A percentile compares a stretch with the other conserved stretches of the same genome.
Evolutionary conservation across 345 rosid species (phyloP).

Genomic region (Salix brachista): DNA sequence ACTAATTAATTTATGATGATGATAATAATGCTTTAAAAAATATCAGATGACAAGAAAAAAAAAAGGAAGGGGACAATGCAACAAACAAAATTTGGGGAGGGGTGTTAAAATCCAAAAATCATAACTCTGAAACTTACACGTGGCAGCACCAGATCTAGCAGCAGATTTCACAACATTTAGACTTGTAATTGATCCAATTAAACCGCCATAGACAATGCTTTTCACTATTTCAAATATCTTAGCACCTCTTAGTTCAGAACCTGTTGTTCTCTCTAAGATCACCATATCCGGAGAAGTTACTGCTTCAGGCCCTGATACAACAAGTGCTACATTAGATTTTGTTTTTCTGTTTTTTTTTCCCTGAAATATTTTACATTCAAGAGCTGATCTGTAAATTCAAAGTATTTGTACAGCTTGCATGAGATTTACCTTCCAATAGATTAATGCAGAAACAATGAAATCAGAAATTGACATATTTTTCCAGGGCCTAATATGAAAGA

Average conservation of each 20-base stretch:
- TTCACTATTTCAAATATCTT: slow-evolving; percentile 14
- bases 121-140: slow-evolving; percentile 8
- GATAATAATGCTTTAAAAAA: not conserved
- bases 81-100: not conserved
- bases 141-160: slow-evolving; percentile 13
- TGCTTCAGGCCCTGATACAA: not conserved
- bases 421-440: not conserved
- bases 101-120: no score
- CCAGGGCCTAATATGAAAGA: not conserved
- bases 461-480: not conserved
- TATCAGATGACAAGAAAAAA: not conserved
- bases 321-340: not conserved
- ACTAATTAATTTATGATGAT: no score
- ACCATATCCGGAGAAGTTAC: not conserved
- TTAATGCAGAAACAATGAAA: not conserved
- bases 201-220: slow-evolving; percentile 28
- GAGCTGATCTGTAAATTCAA: not conserved
- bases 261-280: not conserved
- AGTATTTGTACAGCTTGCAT: not conserved
- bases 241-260: not conserved
- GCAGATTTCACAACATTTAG: slow-evolving; percentile 24
- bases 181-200: slow-evolving; percentile 20
- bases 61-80: not conserved
- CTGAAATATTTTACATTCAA: not conserved
- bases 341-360: not conserved